Evolutionary conservation across 2,329 filamentous ascomycete genomes (phyloP).

Genomic region (Thermochaetoides dissita): DNA sequence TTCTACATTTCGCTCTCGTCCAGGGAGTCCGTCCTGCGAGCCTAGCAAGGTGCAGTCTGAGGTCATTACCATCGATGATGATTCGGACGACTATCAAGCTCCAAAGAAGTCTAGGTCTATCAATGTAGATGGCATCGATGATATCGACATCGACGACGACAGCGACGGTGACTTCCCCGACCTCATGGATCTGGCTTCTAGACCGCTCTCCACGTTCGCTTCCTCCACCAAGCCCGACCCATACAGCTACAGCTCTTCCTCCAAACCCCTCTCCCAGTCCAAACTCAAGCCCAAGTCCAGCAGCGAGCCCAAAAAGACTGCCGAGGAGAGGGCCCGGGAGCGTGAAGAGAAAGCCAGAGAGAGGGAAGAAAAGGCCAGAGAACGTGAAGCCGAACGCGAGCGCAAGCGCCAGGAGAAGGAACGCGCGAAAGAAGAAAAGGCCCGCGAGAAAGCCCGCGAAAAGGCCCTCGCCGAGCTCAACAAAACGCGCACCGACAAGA

Average conservation of each 20-base stretch:
- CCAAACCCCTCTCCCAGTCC: no score
- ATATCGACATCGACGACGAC: no score
- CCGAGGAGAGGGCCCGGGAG: conserved; percentile 26
- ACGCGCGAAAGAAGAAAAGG: conserved; percentile 46
- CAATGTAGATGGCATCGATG: no score
- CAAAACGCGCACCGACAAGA: conserved; percentile 59
- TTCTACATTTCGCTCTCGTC: conserved; percentile 7
- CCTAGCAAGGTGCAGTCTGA: conserved; percentile 14
- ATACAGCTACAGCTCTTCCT: no score
- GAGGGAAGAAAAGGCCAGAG: conserved; percentile 31
- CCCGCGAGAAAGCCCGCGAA: conserved; percentile 47
- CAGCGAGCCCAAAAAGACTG: conserved; percentile 14
- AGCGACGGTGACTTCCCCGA: conserved; percentile 36
- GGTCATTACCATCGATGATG: conserved; percentile 25
- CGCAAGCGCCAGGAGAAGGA: conserved; percentile 43
- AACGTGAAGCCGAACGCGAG: conserved; percentile 40
- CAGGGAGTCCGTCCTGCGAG: background rate
- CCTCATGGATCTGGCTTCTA: conserved; percentile 24
- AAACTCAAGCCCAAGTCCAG: no score
- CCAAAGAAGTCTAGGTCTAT: conserved; percentile 7
- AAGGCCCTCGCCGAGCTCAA: conserved; percentile 60
- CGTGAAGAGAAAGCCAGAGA: conserved; percentile 22
- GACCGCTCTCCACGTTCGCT: no score
- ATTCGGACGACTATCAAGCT: conserved; percentile 9
- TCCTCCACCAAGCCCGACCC: background rate